phyloP scores from a whole-genome alignment of 169 alveolate species.

The Babesia divergens region DNA sequence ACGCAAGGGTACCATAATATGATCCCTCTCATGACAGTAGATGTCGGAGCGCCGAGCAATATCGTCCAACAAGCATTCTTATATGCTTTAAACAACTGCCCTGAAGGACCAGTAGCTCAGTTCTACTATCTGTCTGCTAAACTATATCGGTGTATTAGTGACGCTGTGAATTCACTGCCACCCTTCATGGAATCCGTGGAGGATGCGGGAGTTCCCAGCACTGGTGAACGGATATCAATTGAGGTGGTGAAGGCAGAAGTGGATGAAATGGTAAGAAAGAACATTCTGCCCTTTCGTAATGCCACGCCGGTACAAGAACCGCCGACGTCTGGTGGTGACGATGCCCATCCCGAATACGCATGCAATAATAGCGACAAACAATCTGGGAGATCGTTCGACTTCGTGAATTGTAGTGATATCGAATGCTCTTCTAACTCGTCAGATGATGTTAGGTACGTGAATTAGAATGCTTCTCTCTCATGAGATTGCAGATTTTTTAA shows the following conservation, averaged over 20 bases:
- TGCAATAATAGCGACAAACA: background rate
- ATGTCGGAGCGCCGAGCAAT: background rate
- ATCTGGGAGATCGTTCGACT: background rate
- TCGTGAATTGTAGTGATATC: background rate
- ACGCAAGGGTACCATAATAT: too few relatives aligned
- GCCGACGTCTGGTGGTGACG: too few relatives aligned
- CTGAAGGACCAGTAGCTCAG: slow-evolving; percentile 32
- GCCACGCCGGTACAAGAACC: too few relatives aligned
- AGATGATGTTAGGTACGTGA: too few relatives aligned
- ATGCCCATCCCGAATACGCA: too few relatives aligned
- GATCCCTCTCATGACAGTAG: background rate
- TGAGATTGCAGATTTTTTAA: background rate
- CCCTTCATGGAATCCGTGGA: background rate
- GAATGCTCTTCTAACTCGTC: background rate
- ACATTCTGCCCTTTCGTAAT: too few relatives aligned
- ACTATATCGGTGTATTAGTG: slow-evolving; percentile 5
- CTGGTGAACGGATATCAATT: slow-evolving; percentile 22
- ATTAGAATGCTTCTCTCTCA: too few relatives aligned
- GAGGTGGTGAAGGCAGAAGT: slow-evolving; percentile 19
- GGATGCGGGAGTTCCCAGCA: background rate
- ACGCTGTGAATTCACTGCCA: slow-evolving; percentile 1
- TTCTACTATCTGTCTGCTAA: slow-evolving; percentile 4
- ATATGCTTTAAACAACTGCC: background rate
- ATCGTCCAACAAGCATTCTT: background rate
- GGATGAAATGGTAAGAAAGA: slow-evolving; percentile 38